Evolutionary conservation across 768 basidiomycete species (phyloP).

Genomic region (Rhizopogon sp.): DNA sequence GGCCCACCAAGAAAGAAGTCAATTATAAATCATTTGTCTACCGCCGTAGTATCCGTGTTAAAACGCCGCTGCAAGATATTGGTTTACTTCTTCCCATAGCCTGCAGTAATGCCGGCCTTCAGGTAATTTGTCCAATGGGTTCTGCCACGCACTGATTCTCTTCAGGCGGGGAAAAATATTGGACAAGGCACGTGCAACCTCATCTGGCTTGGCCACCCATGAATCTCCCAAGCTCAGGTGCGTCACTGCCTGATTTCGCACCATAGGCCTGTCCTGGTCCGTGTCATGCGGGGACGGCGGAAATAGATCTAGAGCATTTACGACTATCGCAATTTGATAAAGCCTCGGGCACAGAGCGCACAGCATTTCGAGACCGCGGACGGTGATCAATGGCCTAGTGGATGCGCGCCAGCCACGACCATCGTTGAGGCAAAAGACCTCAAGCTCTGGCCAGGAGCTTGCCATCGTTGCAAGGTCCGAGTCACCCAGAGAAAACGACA

Average conservation of each 20-base stretch:
- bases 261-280: neutral
- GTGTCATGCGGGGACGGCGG: neutral
- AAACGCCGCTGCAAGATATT: neutral
- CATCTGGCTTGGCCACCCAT: neutral
- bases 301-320: neutral
- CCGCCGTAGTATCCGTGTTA: neutral
- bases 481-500: neutral
- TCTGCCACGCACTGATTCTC: neutral
- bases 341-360: neutral
- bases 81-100: neutral
- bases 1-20: too few relatives aligned
- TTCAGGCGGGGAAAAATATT: neutral
- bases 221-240: neutral
- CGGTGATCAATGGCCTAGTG: neutral
- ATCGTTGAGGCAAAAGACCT: neutral
- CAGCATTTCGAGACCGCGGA: neutral
- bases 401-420: neutral
- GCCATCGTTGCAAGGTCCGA: neutral
- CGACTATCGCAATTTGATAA: neutral
- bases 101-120: neutral
- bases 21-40: neutral
- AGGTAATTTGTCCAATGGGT: neutral
- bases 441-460: slow-evolving; percentile 1
- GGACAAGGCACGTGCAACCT: neutral
- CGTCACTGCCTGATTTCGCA: neutral